These are phyloP conservation scores for Claviceps sp. DNA, from an alignment of 2,329 filamentous ascomycete species.

Conservation along the genomic window DNA sequence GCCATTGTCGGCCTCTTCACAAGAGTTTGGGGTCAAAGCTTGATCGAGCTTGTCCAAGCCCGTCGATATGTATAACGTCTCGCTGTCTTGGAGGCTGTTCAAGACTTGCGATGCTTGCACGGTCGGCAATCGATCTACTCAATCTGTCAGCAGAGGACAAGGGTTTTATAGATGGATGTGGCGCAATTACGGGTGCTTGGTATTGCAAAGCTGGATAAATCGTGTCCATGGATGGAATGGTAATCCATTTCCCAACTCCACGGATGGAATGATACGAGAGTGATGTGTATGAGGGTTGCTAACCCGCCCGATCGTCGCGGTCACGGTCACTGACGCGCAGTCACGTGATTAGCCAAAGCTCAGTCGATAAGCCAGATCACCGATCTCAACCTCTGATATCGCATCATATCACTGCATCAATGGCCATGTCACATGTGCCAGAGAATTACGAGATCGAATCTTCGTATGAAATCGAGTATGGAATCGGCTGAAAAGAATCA, in stretches of 20 bases:
- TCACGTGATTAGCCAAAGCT: not conserved
- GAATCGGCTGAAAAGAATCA: too few species aligned
- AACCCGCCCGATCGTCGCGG: not conserved
- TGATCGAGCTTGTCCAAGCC: constrained; percentile 40
- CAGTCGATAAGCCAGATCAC: not conserved
- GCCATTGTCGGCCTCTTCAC: constrained; percentile 7
- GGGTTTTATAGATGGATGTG: not conserved
- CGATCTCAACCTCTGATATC: not conserved
- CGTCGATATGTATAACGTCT: constrained; percentile 40
- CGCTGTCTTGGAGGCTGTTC: constrained; percentile 40
- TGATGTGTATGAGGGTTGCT: not conserved
- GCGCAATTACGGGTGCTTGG: constrained; percentile 33
- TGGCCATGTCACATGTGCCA: not conserved
- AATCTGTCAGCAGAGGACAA: not conserved
- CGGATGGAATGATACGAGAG: constrained; percentile 1
- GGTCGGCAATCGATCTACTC: constrained; percentile 59
- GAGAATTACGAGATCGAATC: too few species aligned
- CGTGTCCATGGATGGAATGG: constrained; percentile 44
- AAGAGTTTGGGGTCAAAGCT: constrained; percentile 19
- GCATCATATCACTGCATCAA: not conserved
- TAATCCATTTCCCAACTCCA: constrained; percentile 37
- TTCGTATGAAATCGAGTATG: too few species aligned
- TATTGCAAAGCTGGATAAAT: constrained; percentile 47
- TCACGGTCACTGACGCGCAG: not conserved
- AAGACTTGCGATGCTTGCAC: constrained; percentile 63